These are phyloP conservation scores for Melaleuca quinquenervia DNA, from an alignment of 345 rosid genomes.

Conservation along the genomic window DNA sequence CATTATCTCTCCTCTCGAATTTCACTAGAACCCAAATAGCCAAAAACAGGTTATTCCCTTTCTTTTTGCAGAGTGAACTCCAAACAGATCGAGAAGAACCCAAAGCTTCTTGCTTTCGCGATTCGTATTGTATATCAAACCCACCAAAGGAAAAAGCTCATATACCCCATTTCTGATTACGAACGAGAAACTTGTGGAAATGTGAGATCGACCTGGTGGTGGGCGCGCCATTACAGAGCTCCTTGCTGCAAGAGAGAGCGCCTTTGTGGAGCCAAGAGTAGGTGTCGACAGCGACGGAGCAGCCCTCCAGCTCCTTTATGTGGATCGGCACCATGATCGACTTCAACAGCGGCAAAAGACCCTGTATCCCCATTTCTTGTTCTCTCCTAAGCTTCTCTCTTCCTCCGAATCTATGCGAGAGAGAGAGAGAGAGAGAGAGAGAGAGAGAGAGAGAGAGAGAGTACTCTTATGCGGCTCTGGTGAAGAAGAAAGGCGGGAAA, in stretches of 20 bases:
- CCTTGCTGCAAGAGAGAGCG: constrained; percentile 54
- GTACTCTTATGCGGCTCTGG: not conserved
- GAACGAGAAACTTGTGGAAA: not conserved
- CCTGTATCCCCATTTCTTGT: constrained; percentile 62
- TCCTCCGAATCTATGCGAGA: not conserved
- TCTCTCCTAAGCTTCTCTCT: not conserved
- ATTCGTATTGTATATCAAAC: fast-evolving
- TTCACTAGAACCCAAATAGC: not conserved
- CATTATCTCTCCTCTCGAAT: not conserved
- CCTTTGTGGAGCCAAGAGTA: constrained; percentile 95
- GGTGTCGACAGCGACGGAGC: constrained; percentile 77
- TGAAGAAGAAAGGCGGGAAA: not conserved
- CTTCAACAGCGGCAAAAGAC: constrained; percentile 79
- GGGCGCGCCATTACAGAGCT: constrained; percentile 63
- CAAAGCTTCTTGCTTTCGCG: not conserved
- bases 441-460: no score
- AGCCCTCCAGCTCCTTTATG: constrained; percentile 65
- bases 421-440: not conserved
- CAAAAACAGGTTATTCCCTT: not conserved
- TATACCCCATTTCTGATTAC: not conserved
- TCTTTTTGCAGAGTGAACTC: not conserved
- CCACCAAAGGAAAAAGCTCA: not conserved
- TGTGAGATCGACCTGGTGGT: constrained; percentile 33
- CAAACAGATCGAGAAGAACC: not conserved
- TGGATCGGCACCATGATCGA: constrained; percentile 74